Conservation (phyloP, 164 flowering plant genomes). For the Cinnamomum chago region DNA sequence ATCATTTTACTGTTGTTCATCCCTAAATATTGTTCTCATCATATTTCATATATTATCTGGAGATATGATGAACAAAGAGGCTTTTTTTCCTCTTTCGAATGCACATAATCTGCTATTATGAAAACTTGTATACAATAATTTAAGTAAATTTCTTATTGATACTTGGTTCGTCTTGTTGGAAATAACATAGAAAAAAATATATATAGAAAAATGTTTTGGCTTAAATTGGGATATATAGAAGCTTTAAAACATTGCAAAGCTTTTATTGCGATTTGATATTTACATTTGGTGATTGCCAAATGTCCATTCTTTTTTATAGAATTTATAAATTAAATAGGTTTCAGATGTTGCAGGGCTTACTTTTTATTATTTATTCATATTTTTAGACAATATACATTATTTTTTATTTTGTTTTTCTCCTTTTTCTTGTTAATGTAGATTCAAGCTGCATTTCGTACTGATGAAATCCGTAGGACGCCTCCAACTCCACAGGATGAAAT, state of each 20-base stretch:
- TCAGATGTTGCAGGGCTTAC: too few species aligned
- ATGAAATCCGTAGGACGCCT: constrained; percentile 89
- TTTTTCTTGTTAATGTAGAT: constrained; percentile 42
- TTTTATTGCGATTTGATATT: neutral
- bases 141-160: too few species aligned
- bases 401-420: neutral
- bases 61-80: neutral
- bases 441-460: constrained; percentile 98
- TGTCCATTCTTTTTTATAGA: neutral
- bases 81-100: too few species aligned
- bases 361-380: too few species aligned
- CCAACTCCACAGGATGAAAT: constrained; percentile 99
- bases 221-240: neutral
- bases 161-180: too few species aligned
- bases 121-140: too few species aligned
- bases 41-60: neutral
- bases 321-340: neutral
- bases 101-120: too few species aligned
- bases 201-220: too few species aligned
- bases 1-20: neutral
- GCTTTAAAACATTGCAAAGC: constrained; percentile 1
- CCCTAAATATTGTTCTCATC: neutral
- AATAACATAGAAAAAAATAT: too few species aligned
- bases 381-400: too few species aligned
- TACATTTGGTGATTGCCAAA: neutral